Evolutionary conservation across 164 flowering plant genomes (phyloP).

Genomic region (Akebia trifoliata): DNA sequence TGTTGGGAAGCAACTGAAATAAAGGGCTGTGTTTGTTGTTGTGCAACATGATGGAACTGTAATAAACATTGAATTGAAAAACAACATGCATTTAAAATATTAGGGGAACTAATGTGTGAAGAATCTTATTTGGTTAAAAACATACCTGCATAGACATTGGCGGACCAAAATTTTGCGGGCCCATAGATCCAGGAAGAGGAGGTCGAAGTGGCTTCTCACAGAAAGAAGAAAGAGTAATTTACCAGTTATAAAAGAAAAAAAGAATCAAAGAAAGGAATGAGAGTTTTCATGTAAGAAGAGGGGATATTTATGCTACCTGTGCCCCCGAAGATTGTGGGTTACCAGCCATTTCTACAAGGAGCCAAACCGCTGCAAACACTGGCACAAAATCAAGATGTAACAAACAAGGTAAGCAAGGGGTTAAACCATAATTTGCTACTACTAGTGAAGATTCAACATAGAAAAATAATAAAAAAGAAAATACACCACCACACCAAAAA

Average conservation of each 20-base stretch:
- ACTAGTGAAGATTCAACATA: no score
- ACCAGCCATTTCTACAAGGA: slow-evolving; percentile 70
- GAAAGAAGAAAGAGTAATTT: slow-evolving; percentile 3
- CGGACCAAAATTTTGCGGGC: slow-evolving; percentile 51
- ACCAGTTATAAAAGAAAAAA: neutral
- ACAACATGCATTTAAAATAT: neutral
- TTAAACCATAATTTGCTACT: no score
- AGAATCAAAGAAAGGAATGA: neutral
- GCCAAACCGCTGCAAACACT: no score
- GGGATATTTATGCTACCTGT: slow-evolving; percentile 45
- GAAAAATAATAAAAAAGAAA: no score
- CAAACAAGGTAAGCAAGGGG: no score
- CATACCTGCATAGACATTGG: slow-evolving; percentile 58
- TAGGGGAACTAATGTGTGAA: no score
- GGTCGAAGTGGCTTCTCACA: slow-evolving; percentile 51
- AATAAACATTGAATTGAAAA: slow-evolving; percentile 7
- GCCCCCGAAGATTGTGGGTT: slow-evolving; percentile 60
- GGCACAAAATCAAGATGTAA: no score
- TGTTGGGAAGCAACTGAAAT: slow-evolving; percentile 50
- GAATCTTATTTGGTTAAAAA: no score
- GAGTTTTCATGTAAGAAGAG: neutral
- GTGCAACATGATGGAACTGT: slow-evolving; percentile 71
- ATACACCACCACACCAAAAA: no score
- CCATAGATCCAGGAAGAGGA: slow-evolving; percentile 46
- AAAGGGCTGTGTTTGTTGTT: slow-evolving; percentile 59